Base-by-base conservation (phyloP, 495 filamentous ascomycete species). In the Lindgomyces ingoldianus region DNA sequence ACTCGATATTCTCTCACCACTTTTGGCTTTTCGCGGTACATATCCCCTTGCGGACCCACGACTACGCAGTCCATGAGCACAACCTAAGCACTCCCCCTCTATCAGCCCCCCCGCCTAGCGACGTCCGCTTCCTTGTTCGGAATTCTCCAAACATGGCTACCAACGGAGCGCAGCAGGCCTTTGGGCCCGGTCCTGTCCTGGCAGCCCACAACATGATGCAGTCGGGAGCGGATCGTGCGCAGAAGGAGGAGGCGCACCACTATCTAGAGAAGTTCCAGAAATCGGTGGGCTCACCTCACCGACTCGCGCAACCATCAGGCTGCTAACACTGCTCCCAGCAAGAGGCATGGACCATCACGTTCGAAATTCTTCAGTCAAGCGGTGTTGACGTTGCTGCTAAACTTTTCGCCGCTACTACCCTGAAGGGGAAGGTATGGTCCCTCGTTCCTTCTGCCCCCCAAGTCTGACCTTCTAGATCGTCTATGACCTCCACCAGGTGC, bases 231-330 rank as follows among this genome's bases (percentile, higher is more conserved):
- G 84, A 92, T 70, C 83, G 87, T 72, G 79, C 86, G 33, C 88
- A 93, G 76, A 99, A 98, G 79, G 85, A 88, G 74, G 86, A 88
- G 72, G 94, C 94, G 39, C 89, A 94, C 74, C 86, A 93, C 69
- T 98, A 87, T 75, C 83, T 99, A 53, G 91, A 94, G 78, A 86
- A 86, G 61, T 99, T 97, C 80, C 94, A 99, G 85, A 99, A 98
- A 84, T 96, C 94, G 72, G 93, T 62, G 91, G 85, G 62, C 58
- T 8, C n/a, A 54, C 22, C 41, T 11, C 26, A 4, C 11, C 33
- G 19, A 30, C 24, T 12, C 4, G 24, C 21, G 4, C 42, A 29
- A 42, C 48, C 2, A 6, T 14, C 14, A 2, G 1, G 21, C 25
- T 18, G 64, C 62, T 68, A 19, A 68, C 59, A 14, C 8, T n/a